These are phyloP conservation scores for Paramecium sexaurelia DNA, from an alignment of 73 alveolate genomes.

Conservation along the genomic window DNA sequence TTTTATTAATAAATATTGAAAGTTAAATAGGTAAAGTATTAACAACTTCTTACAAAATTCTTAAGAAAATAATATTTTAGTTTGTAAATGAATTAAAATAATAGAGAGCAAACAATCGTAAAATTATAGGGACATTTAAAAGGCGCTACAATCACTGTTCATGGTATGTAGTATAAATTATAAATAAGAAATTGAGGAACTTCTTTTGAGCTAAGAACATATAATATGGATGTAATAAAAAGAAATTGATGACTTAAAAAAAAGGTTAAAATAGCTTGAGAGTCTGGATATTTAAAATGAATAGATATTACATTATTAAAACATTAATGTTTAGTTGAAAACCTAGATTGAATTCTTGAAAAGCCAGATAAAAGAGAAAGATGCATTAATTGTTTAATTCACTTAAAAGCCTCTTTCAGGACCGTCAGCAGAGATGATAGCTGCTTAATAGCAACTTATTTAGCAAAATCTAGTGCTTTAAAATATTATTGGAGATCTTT, in stretches of 20 bases:
- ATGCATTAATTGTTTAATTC: neutral
- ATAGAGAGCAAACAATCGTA: neutral
- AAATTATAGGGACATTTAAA: neutral
- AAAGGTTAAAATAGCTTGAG: neutral
- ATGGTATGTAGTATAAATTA: neutral
- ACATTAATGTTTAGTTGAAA: slow-evolving; percentile 22
- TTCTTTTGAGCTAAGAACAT: neutral
- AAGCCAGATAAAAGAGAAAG: neutral
- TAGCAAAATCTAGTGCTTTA: neutral
- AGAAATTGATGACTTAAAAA: slow-evolving; percentile 12
- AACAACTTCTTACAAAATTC: neutral
- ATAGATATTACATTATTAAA: neutral
- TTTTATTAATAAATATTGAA: neutral
- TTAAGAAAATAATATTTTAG: neutral
- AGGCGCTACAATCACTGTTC: slow-evolving; percentile 1
- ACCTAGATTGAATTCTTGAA: slow-evolving; percentile 34
- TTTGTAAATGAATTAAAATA: neutral
- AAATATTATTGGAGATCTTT: neutral
- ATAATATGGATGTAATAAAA: slow-evolving; percentile 1
- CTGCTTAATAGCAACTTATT: neutral
- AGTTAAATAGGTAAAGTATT: neutral
- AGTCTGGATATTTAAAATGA: neutral
- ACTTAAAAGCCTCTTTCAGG: neutral
- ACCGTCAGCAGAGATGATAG: neutral
- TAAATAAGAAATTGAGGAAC: slow-evolving; percentile 1